Evolutionary conservation across 106 monocot species (phyloP).

Genomic region (Iris macrosiphon): DNA sequence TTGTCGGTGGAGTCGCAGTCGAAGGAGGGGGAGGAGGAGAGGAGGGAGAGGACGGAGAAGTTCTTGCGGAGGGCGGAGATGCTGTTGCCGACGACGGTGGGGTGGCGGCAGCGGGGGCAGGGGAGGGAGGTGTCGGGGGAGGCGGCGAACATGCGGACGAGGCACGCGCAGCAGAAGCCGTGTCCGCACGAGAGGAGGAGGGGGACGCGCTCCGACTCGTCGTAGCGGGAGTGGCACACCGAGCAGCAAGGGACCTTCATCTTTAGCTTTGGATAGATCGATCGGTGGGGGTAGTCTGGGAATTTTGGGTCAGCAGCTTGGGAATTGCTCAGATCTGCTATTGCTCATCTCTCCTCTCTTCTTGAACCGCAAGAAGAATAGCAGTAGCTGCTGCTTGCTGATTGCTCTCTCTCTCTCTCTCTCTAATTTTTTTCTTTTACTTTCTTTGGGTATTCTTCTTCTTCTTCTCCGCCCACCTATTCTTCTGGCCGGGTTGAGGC

Average conservation of each 20-base stretch:
- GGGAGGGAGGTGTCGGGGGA: slow-evolving; percentile 51
- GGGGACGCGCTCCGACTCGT: slow-evolving; percentile 78
- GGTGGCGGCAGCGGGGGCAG: slow-evolving; percentile 94
- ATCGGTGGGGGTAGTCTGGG: no score
- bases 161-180: slow-evolving; percentile 87
- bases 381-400: no score
- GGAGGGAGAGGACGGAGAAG: slow-evolving; percentile 80
- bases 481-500: no score
- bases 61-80: slow-evolving; percentile 88
- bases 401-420: no score
- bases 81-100: slow-evolving; percentile 86
- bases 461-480: no score
- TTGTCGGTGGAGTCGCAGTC: slow-evolving; percentile 53
- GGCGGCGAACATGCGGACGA: slow-evolving; percentile 77
- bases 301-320: no score
- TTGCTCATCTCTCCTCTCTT: no score
- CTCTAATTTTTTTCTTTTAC: no score
- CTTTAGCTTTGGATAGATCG: no score
- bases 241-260: slow-evolving; percentile 98
- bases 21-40: slow-evolving; percentile 61
- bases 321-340: no score
- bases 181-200: slow-evolving; percentile 92
- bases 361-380: no score
- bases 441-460: no score
- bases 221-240: slow-evolving; percentile 81